Conservation (phyloP, 331 rosid genomes). For the Quercus tomentella region DNA sequence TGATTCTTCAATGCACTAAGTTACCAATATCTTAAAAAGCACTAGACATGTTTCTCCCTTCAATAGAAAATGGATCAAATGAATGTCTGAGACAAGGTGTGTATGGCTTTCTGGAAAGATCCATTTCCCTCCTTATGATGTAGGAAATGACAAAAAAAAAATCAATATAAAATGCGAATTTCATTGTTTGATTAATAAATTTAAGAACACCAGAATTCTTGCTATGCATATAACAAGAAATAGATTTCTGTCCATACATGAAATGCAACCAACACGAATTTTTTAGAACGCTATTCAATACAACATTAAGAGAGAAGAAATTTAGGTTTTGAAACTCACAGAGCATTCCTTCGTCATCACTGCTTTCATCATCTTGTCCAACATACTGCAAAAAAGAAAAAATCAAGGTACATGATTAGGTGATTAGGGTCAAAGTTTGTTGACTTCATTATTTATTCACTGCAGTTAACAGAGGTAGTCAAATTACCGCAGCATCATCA, state of each 20-base stretch:
- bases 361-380: conserved; percentile 67
- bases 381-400: conserved; percentile 41
- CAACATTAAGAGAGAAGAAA: not conserved
- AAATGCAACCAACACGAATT: not conserved
- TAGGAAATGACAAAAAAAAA: not conserved
- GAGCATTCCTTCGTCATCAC: conserved; percentile 87
- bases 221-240: not conserved
- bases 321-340: conserved; percentile 49
- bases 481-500: conserved; percentile 48
- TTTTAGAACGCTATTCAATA: conserved; percentile 14
- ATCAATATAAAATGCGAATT: not conserved
- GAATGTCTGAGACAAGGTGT: not conserved
- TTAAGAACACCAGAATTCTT: not conserved
- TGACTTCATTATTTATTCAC: conserved; percentile 2
- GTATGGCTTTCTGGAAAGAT: not conserved
- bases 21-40: not conserved
- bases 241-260: not conserved
- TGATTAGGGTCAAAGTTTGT: conserved; percentile 6
- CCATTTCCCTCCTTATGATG: not conserved
- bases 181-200: not conserved
- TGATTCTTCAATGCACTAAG: too few relatives aligned
- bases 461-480: not conserved
- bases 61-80: not conserved
- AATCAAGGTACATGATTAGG: conserved; percentile 17
- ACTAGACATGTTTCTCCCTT: not conserved